phyloP scores from a whole-genome alignment of 768 basidiomycete genomes.

The Hericium coralloides region DNA sequence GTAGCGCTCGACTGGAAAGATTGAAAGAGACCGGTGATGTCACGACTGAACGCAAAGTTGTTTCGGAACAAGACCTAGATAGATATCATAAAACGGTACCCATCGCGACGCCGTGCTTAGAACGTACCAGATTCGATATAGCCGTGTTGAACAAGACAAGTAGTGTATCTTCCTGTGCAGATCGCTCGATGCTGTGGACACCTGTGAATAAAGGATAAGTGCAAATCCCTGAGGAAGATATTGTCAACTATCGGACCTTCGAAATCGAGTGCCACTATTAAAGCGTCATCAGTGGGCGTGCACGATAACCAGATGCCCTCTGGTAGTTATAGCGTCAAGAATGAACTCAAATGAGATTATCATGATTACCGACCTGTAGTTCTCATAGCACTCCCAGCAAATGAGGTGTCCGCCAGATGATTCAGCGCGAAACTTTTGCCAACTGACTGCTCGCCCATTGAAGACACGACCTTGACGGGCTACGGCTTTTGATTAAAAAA shows the following conservation, averaged over 20 bases:
- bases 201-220: slow-evolving; percentile 22
- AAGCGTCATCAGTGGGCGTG: slow-evolving; percentile 43
- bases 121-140: slow-evolving; percentile 50
- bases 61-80: slow-evolving; percentile 53
- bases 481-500: slow-evolving; percentile 13
- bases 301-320: slow-evolving; percentile 65
- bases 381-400: slow-evolving; percentile 59
- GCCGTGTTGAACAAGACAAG: slow-evolving; percentile 59
- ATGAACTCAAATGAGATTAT: background rate
- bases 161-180: slow-evolving; percentile 53
- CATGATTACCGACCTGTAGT: slow-evolving; percentile 32
- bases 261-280: slow-evolving; percentile 55
- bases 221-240: background rate
- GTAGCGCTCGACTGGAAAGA: slow-evolving; percentile 53
- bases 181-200: slow-evolving; percentile 56
- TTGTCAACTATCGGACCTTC: slow-evolving; percentile 33
- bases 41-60: slow-evolving; percentile 53
- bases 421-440: slow-evolving; percentile 54
- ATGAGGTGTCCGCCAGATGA: slow-evolving; percentile 55
- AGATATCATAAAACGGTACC: background rate
- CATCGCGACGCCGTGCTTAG: background rate
- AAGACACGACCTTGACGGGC: slow-evolving; percentile 58
- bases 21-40: slow-evolving; percentile 52
- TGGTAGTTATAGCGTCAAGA: background rate
- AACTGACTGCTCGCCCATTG: slow-evolving; percentile 63